Evolutionary conservation across 2,329 filamentous ascomycete species (phyloP), one percentile per base, ranked within the genome.

Genomic region (Aureobasidium lini): DNA sequence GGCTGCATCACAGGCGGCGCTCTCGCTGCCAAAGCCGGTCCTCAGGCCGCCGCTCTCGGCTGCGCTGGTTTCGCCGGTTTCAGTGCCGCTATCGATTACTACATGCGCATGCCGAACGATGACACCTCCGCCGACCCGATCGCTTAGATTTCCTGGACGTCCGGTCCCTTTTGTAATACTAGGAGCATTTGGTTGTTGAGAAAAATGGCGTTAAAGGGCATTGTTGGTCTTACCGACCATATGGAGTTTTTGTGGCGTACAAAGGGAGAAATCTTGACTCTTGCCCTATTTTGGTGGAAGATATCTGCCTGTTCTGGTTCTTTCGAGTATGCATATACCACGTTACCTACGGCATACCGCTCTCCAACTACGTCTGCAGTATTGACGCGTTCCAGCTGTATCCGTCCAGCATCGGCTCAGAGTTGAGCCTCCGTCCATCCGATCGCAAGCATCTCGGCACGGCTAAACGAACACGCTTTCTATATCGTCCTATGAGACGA

Each of bases 21-120:
- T 58, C 75, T 99, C 64, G 93, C 90, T 49, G 85, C 88, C 63
- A 89, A 88, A 67, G 93, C 89, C 0, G 94, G 94, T 0, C 94
- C 94, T 7, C 89, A 94, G 76, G 94, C 93, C 34, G 88, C 90
- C 52, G 87, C 85, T 1, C 81, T 95, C 4, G 94, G 94, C 1
- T 97, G 93, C 73, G 88, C 85, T 11, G 94, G 93, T 0, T 99
- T 99, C 74, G 94, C 94, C 60, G 92, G 90, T 1, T 97, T 97
- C 68, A 89, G 85, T 72, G 85, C 89, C 13, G 93, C 92, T 0
- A 96, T 97, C 71, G 93, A 97, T 79, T 85, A 84, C 37, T 96
- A 90, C 72, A 90, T 96, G 90, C 77, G 89, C 67, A 87, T 87
- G 80, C 88, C 88, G 46, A 66, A 62, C 36, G 65, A 72, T 58